phyloP scores from a whole-genome alignment of 2,329 filamentous ascomycete genomes.

The Exophiala oligosperma region DNA sequence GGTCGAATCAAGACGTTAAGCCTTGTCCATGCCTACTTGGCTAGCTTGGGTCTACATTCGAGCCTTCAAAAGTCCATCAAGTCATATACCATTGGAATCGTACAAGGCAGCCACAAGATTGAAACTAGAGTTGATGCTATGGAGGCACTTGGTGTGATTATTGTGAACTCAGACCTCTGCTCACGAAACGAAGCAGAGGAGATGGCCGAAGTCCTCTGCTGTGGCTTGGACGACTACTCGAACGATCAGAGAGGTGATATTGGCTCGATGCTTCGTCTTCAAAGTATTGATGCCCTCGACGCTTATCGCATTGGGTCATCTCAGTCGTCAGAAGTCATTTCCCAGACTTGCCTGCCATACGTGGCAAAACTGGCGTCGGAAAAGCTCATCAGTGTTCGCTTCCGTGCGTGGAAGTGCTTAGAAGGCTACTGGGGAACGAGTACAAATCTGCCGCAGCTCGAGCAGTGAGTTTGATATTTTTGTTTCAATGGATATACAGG shows the following conservation, averaged over 20 bases:
- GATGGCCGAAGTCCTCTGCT: constrained; percentile 32
- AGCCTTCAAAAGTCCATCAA: constrained; percentile 9
- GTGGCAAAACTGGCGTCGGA: constrained; percentile 74
- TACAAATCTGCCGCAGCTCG: background rate
- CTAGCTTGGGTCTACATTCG: background rate
- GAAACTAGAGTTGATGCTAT: constrained; percentile 29
- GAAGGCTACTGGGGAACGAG: constrained; percentile 38
- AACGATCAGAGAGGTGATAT: constrained; percentile 87
- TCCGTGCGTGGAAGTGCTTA: constrained; percentile 49
- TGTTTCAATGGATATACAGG: background rate
- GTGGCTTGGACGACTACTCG: constrained; percentile 78
- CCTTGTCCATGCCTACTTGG: constrained; percentile 38
- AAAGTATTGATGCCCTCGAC: constrained; percentile 69
- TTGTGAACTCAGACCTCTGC: constrained; percentile 1
- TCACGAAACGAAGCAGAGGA: background rate
- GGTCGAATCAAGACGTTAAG: constrained; percentile 47
- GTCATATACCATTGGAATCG: constrained; percentile 15
- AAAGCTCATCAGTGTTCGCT: constrained; percentile 83
- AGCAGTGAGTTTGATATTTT: background rate
- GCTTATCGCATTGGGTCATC: constrained; percentile 31
- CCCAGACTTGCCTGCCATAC: constrained; percentile 31
- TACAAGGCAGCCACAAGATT: constrained; percentile 23
- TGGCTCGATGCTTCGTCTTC: constrained; percentile 79
- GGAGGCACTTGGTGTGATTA: constrained; percentile 17
- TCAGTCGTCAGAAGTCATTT: background rate